phyloP scores from a whole-genome alignment of 2,329 filamentous ascomycete species.

The Paraconiothyrium sp. region DNA sequence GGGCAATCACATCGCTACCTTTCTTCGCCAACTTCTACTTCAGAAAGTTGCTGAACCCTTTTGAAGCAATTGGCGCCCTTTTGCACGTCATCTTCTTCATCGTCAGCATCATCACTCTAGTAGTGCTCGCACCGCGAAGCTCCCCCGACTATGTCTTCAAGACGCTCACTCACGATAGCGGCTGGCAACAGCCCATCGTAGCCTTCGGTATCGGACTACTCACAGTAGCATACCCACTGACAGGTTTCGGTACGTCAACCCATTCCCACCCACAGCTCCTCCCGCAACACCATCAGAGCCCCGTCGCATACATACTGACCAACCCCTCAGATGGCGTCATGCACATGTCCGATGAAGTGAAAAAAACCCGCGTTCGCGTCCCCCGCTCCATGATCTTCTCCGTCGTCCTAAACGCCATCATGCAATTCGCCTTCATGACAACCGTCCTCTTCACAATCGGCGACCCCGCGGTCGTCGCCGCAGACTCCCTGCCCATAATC shows the following conservation, averaged over 20 bases:
- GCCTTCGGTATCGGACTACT: conserved; percentile 53
- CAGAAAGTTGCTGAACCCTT: conserved; percentile 52
- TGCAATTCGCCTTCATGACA: conserved; percentile 55
- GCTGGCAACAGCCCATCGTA: conserved; percentile 55
- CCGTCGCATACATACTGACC: neutral
- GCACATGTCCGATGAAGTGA: conserved; percentile 49
- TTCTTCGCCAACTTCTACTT: conserved; percentile 56
- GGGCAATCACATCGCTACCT: conserved; percentile 51
- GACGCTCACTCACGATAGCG: conserved; percentile 54
- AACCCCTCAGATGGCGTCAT: conserved; percentile 56
- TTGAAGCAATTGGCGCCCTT: conserved; percentile 57
- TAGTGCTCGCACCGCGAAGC: conserved; percentile 52
- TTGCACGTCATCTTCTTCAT: conserved; percentile 61
- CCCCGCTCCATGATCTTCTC: conserved; percentile 54
- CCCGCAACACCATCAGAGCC: neutral
- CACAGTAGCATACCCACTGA: conserved; percentile 38
- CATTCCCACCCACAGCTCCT: neutral
- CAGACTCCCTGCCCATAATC: conserved; percentile 10
- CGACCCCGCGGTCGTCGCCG: conserved; percentile 8
- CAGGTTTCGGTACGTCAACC: conserved; percentile 16
- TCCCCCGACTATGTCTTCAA: conserved; percentile 55
- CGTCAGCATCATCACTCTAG: conserved; percentile 57
- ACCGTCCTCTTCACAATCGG: conserved; percentile 57
- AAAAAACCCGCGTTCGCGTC: conserved; percentile 31
- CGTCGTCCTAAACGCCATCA: conserved; percentile 52